A percentile compares a stretch with the other conserved stretches of the same genome.
Evolutionary conservation across 2,329 filamentous ascomycete genomes (phyloP).

Genomic region (Pestalotiopsis fici): DNA sequence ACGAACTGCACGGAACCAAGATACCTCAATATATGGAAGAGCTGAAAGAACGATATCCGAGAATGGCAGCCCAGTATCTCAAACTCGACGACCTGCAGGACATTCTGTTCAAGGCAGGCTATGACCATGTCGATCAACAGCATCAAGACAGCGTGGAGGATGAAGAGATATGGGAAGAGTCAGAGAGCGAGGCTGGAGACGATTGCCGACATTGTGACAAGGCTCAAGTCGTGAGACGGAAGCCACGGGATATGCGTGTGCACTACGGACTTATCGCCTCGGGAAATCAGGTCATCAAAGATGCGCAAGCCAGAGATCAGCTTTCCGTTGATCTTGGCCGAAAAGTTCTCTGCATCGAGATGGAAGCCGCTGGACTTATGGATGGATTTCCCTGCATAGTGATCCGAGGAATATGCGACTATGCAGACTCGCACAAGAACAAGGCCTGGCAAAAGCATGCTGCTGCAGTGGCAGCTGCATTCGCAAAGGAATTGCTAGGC

Average conservation of each 20-base stretch:
- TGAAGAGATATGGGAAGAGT: background rate
- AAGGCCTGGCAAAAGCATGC: slow-evolving; percentile 23
- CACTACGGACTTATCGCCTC: slow-evolving; percentile 27
- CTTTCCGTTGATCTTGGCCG: slow-evolving; percentile 11
- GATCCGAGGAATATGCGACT: slow-evolving; percentile 26
- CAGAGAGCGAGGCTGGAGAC: slow-evolving; percentile 7
- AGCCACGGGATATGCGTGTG: slow-evolving; percentile 18
- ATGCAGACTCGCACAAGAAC: slow-evolving; percentile 27
- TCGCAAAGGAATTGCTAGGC: slow-evolving; percentile 16
- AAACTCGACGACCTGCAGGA: slow-evolving; percentile 16
- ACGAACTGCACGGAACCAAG: slow-evolving; percentile 15
- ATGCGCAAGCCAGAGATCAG: slow-evolving; percentile 17
- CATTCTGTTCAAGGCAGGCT: slow-evolving; percentile 13
- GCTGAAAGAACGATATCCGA: slow-evolving; percentile 15
- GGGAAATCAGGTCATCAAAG: slow-evolving; percentile 24
- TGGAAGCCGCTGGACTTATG: slow-evolving; percentile 20
- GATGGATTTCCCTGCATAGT: slow-evolving; percentile 24
- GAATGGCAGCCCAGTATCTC: slow-evolving; percentile 16
- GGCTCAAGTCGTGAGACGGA: slow-evolving; percentile 14
- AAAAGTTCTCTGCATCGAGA: slow-evolving; percentile 21
- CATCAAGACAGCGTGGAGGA: background rate
- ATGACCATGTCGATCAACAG: slow-evolving; percentile 3
- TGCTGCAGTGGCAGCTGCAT: slow-evolving; percentile 18
- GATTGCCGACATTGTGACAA: slow-evolving; percentile 18
- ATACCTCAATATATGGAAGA: slow-evolving; percentile 18